A percentile compares a stretch with the other conserved stretches of the same genome.
Evolutionary conservation across 1,284 basidiomycete genomes (phyloP).

Genomic region (Rhodotorula mucilaginosa): DNA sequence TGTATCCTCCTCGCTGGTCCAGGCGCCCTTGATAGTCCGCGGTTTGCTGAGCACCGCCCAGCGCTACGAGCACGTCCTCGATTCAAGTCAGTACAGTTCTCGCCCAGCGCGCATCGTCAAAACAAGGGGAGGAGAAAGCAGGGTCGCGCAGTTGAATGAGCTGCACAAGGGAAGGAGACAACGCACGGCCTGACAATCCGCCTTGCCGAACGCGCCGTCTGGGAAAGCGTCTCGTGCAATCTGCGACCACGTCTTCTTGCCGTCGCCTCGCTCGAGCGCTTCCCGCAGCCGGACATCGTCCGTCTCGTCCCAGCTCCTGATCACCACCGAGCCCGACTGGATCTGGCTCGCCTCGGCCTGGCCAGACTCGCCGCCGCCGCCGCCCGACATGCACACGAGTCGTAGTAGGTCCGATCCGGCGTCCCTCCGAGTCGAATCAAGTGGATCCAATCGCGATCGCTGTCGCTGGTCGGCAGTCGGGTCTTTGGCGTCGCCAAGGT

Average conservation of each 20-base stretch:
- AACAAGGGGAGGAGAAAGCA: no score
- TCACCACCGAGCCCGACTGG: background rate
- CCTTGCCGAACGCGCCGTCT: constrained; percentile 31
- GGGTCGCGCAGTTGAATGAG: no score
- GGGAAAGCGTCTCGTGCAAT: constrained; percentile 37
- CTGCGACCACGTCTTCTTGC: constrained; percentile 29
- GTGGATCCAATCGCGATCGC: no score
- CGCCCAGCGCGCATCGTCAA: background rate
- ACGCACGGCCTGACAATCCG: constrained; percentile 29
- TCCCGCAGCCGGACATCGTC: constrained; percentile 28
- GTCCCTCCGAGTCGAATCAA: no score
- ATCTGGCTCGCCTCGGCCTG: background rate
- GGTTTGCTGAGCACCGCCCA: constrained; percentile 34
- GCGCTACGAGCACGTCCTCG: constrained; percentile 13
- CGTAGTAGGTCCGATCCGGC: no score
- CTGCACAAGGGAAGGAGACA: background rate
- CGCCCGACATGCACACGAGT: background rate
- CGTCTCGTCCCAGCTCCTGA: background rate
- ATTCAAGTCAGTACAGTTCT: background rate
- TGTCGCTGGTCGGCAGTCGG: no score
- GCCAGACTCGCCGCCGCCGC: background rate
- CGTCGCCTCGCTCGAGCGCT: constrained; percentile 27
- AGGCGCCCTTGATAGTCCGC: constrained; percentile 41
- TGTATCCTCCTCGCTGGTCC: constrained; percentile 42
- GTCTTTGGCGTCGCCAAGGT: no score